Base-by-base conservation (phyloP, 1,139 yeast genomes). In the Zhuliangozyma blackwelliae region DNA sequence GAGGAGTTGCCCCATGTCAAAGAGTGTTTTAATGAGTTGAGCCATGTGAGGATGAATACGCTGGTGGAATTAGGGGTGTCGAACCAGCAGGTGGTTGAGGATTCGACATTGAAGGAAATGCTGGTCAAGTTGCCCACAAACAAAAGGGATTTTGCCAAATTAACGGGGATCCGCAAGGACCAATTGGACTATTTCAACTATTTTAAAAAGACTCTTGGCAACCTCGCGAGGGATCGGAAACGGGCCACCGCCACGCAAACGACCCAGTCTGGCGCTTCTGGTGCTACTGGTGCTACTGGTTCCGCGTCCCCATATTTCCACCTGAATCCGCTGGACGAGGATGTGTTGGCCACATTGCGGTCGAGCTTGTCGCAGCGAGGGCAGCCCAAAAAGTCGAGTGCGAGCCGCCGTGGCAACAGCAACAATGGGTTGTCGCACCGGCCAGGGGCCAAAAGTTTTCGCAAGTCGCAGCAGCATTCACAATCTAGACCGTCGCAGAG, bases 61-160 rank as follows among this genome's bases (percentile, higher is more conserved):
- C 72, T 77, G 53, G 65, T 67, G 8, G 66, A 65, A 31, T 49
- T 71, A 40, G 63, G 62, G 8, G 63, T 66, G 28, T 48, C 56
- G n/a, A 57, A 59, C 12, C 58, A 67, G 1, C 61, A 67, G 12
- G 64, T 79, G 33, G 58, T 80, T 4, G 60, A 74, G 1, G 81
- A 79, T 42, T 57, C 55, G 1, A 61, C 79, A 0, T 52, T 82
- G 35, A 69, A 68, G 44, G 79, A 76, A 36, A 69, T 82, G 72
- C 79, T 86, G 0, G 52, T 57, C 13, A 61, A 60, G 31, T 55
- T 82, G 26, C 90, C 90, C 0, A 64, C 70, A 2, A 71, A 70
- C 11, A 72, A 72, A 39, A 55, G 52, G n/a, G 85, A 75, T 34
- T 82, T 69, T 53, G 56, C 63, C 7, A 59, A 57, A 34, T 50